A percentile compares a stretch with the other conserved stretches of the same genome.
Conservation (phyloP, 2,329 filamentous ascomycete species). For the Ceratocystis ficicola region DNA sequence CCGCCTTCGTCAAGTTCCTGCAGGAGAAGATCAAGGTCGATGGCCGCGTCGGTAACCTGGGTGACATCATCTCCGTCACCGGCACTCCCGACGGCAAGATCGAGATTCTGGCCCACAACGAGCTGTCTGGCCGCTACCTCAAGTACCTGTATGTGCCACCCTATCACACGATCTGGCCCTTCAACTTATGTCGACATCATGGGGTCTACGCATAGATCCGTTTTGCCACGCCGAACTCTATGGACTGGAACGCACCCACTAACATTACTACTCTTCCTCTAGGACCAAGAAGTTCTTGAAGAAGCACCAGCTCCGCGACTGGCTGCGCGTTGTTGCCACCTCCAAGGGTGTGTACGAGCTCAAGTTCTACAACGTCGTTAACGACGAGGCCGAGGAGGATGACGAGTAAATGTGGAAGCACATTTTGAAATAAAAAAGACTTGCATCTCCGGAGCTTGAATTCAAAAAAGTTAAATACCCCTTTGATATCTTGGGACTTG, state of each 20-base stretch:
- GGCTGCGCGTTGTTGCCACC: conserved; percentile 97
- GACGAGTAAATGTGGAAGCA: conserved; percentile 63
- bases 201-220: neutral
- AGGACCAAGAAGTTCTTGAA: conserved; percentile 99
- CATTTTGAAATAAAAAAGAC: conserved; percentile 11
- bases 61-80: conserved; percentile 79
- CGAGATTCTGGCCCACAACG: conserved; percentile 92
- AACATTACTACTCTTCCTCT: conserved; percentile 16
- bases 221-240: neutral
- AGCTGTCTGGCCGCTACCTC: conserved; percentile 96
- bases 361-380: conserved; percentile 99
- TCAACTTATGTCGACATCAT: no score
- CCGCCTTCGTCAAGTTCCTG: conserved; percentile 99
- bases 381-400: conserved; percentile 94
- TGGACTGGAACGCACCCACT: neutral
- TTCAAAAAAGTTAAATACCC: conserved; percentile 22
- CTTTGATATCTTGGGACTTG: conserved; percentile 12
- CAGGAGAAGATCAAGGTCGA: conserved; percentile 99
- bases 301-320: conserved; percentile 99
- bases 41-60: conserved; percentile 94
- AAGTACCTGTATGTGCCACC: conserved; percentile 80
- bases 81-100: conserved; percentile 94
- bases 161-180: conserved; percentile 24
- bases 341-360: conserved; percentile 98
- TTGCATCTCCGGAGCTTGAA: conserved; percentile 15